These are phyloP conservation scores for Venturia asperata DNA, from an alignment of 2,329 filamentous ascomycete genomes.

Conservation along the genomic window DNA sequence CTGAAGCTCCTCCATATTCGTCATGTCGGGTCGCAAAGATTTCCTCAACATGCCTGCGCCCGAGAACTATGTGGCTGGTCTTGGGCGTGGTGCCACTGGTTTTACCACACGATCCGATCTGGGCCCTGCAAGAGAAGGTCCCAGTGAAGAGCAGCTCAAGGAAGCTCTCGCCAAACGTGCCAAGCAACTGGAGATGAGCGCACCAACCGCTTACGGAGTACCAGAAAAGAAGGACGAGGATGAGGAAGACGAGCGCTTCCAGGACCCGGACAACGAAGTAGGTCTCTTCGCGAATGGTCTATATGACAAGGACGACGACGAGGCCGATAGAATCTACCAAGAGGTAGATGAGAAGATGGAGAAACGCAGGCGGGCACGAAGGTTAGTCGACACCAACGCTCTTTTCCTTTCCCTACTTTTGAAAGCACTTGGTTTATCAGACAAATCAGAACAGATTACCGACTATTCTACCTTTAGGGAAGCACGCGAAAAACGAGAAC, in stretches of 20 bases:
- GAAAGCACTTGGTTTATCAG: constrained; percentile 51
- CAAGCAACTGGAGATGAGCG: constrained; percentile 66
- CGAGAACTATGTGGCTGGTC: constrained; percentile 72
- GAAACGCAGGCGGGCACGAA: constrained; percentile 73
- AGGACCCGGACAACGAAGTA: constrained; percentile 95
- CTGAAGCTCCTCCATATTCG: constrained; percentile 1
- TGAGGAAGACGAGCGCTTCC: constrained; percentile 72
- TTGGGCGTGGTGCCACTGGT: constrained; percentile 93
- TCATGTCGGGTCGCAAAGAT: constrained; percentile 64
- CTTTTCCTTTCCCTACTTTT: constrained; percentile 19
- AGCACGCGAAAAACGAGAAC: constrained; percentile 84
- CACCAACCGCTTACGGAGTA: constrained; percentile 66
- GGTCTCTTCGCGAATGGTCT: constrained; percentile 91
- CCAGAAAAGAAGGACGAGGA: constrained; percentile 63
- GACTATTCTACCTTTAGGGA: constrained; percentile 71
- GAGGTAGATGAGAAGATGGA: constrained; percentile 98
- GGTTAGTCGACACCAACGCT: constrained; percentile 54
- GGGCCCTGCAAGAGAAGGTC: constrained; percentile 88
- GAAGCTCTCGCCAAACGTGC: constrained; percentile 93
- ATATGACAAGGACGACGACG: constrained; percentile 96
- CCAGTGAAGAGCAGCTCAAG: constrained; percentile 96
- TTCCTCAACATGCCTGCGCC: constrained; percentile 74
- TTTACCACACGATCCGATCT: constrained; percentile 97
- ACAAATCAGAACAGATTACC: constrained; percentile 63
- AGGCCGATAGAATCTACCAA: constrained; percentile 92